Conservation (phyloP, 495 filamentous ascomycete genomes). For the Hypoxylon intermedium region DNA sequence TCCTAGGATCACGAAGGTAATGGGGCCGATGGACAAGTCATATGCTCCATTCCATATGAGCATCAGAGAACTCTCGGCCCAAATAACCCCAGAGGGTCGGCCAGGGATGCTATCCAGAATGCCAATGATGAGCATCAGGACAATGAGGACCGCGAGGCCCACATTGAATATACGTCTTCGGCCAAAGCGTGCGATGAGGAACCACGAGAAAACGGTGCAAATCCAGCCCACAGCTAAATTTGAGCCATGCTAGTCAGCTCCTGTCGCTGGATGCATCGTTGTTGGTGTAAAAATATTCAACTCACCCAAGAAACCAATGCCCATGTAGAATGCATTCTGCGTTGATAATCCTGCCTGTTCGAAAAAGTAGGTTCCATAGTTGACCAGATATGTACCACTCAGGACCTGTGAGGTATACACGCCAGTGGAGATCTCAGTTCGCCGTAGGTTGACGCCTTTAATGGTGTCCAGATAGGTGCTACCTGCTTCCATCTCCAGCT, state of each 20-base stretch:
- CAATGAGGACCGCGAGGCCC: constrained; percentile 55
- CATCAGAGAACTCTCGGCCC: constrained; percentile 62
- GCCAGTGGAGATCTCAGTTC: constrained; percentile 62
- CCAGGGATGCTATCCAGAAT: constrained; percentile 62
- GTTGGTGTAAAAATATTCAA: too few species aligned
- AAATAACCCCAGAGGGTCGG: constrained; percentile 51
- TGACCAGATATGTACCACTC: constrained; percentile 60
- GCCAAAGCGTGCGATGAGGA: constrained; percentile 59
- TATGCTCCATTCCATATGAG: constrained; percentile 66
- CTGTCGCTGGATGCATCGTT: too few species aligned
- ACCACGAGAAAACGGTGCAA: constrained; percentile 62
- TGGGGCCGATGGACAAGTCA: constrained; percentile 63
- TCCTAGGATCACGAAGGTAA: constrained; percentile 68
- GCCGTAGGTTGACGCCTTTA: constrained; percentile 59
- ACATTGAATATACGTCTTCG: constrained; percentile 62
- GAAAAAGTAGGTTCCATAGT: constrained; percentile 71
- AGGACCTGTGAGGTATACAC: constrained; percentile 60
- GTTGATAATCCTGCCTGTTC: constrained; percentile 64
- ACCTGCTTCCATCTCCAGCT: constrained; percentile 63
- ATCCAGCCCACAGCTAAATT: constrained; percentile 50
- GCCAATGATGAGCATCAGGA: constrained; percentile 64
- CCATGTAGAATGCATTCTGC: constrained; percentile 58
- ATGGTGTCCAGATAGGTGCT: constrained; percentile 64
- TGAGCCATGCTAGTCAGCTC: constrained; percentile 15
- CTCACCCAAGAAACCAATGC: constrained; percentile 55